These are phyloP conservation scores for Camillea tinctor DNA, from an alignment of 2,329 filamentous ascomycete genomes.

Conservation along the genomic window DNA sequence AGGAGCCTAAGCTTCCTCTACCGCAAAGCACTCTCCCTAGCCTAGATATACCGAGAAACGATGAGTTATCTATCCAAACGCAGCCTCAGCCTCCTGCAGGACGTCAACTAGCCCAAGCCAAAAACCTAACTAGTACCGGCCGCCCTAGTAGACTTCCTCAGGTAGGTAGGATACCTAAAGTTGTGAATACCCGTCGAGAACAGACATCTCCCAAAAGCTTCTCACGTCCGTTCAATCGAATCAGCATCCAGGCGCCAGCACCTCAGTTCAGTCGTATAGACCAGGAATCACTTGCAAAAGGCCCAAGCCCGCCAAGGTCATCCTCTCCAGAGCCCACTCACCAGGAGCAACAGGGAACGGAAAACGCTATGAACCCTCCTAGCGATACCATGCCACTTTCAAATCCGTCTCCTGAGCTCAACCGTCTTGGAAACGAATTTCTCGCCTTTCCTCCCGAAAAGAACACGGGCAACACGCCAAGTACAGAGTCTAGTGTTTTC, in stretches of 20 bases:
- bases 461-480: slow-evolving; percentile 61
- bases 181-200: slow-evolving; percentile 67
- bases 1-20: slow-evolving; percentile 7
- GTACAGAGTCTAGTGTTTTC: slow-evolving; percentile 65
- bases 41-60: not conserved
- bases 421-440: slow-evolving; percentile 56
- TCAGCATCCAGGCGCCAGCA: slow-evolving; percentile 45
- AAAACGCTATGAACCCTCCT: slow-evolving; percentile 31
- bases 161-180: slow-evolving; percentile 81
- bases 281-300: slow-evolving; percentile 46
- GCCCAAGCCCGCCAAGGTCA: slow-evolving; percentile 44
- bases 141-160: slow-evolving; percentile 69
- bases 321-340: slow-evolving; percentile 40
- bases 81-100: slow-evolving; percentile 1
- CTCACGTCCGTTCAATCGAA: slow-evolving; percentile 73
- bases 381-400: slow-evolving; percentile 30
- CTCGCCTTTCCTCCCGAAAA: slow-evolving; percentile 72
- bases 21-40: not conserved
- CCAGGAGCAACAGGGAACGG: slow-evolving; percentile 37
- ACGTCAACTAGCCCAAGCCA: slow-evolving; percentile 1
- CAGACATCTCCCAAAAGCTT: slow-evolving; percentile 75
- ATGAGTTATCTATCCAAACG: not conserved
- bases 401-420: slow-evolving; percentile 32
- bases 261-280: slow-evolving; percentile 29
- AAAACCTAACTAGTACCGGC: slow-evolving; percentile 8